These are phyloP conservation scores for Collariella sp. DNA, from an alignment of 495 filamentous ascomycete species.

Conservation along the genomic window DNA sequence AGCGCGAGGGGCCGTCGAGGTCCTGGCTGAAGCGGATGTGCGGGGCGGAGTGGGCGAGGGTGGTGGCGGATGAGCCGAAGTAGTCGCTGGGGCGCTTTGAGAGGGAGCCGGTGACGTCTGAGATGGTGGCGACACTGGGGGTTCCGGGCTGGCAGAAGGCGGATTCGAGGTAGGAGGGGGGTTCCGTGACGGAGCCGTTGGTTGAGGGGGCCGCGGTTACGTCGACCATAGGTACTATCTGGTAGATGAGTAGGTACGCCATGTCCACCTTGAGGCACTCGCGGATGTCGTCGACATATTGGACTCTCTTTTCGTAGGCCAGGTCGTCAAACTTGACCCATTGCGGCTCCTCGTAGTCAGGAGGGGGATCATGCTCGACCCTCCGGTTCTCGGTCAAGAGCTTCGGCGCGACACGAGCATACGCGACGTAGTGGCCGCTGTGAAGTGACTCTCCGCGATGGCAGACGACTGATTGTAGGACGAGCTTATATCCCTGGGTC, in stretches of 20 bases:
- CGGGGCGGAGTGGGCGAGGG: conserved; percentile 14
- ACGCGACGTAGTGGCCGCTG: conserved; percentile 83
- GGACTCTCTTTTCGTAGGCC: conserved; percentile 51
- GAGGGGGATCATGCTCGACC: conserved; percentile 41
- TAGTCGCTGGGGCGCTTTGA: conserved; percentile 35
- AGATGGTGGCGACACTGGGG: conserved; percentile 8
- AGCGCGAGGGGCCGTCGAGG: conserved; percentile 25
- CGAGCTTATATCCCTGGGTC: conserved; percentile 64
- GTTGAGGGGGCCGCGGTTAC: conserved; percentile 49
- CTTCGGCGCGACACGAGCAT: conserved; percentile 61
- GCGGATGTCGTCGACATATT: conserved; percentile 66
- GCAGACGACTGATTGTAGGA: conserved; percentile 81
- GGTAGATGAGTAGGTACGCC: conserved; percentile 92
- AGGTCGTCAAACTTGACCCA: conserved; percentile 94
- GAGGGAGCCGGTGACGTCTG: conserved; percentile 13
- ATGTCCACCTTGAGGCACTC: conserved; percentile 69
- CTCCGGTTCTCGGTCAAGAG: conserved; percentile 46
- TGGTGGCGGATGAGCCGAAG: conserved; percentile 30
- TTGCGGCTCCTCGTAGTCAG: conserved; percentile 50
- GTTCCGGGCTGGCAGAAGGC: conserved; percentile 15
- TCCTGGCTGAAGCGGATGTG: conserved; percentile 38
- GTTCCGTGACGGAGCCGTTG: conserved; percentile 41
- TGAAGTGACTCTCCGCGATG: conserved; percentile 84
- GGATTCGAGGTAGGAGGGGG: conserved; percentile 50
- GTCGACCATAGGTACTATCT: conserved; percentile 77